phyloP scores from a whole-genome alignment of 2,329 filamentous ascomycete species.

The Mycosphaerelloides madeirae region DNA sequence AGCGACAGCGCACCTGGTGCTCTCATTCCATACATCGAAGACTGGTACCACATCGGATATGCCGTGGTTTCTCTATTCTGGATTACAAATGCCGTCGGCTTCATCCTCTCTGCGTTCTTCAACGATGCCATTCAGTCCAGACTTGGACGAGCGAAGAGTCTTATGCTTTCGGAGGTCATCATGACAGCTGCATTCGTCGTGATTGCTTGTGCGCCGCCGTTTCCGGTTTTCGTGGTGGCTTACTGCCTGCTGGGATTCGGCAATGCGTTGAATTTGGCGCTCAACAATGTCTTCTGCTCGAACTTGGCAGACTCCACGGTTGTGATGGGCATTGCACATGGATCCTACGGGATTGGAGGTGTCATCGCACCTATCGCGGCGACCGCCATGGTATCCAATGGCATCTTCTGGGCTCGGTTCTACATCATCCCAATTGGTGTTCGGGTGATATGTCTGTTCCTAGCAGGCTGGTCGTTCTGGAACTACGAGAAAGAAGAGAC shows the following conservation, averaged over 20 bases:
- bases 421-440: constrained; percentile 64
- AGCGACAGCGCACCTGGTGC: constrained; percentile 68
- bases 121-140: constrained; percentile 59
- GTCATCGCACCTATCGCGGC: constrained; percentile 66
- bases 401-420: constrained; percentile 64
- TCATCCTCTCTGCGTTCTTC: constrained; percentile 66
- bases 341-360: constrained; percentile 51
- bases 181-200: constrained; percentile 60
- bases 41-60: constrained; percentile 70
- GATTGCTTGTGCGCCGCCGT: constrained; percentile 65
- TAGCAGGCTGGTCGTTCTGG: constrained; percentile 64
- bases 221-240: constrained; percentile 57
- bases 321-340: constrained; percentile 60
- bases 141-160: constrained; percentile 61
- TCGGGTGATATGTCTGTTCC: constrained; percentile 51
- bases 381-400: constrained; percentile 63
- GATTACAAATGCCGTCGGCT: constrained; percentile 48
- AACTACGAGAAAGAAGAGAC: constrained; percentile 60
- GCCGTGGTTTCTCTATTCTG: constrained; percentile 77
- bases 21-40: constrained; percentile 75
- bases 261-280: constrained; percentile 47
- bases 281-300: constrained; percentile 55
- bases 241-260: constrained; percentile 59
- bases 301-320: constrained; percentile 50
- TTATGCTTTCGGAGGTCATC: constrained; percentile 55